A percentile compares a stretch with the other conserved stretches of the same genome.
Conservation (phyloP, 768 basidiomycete genomes). For the Pulveroboletus sp. region DNA sequence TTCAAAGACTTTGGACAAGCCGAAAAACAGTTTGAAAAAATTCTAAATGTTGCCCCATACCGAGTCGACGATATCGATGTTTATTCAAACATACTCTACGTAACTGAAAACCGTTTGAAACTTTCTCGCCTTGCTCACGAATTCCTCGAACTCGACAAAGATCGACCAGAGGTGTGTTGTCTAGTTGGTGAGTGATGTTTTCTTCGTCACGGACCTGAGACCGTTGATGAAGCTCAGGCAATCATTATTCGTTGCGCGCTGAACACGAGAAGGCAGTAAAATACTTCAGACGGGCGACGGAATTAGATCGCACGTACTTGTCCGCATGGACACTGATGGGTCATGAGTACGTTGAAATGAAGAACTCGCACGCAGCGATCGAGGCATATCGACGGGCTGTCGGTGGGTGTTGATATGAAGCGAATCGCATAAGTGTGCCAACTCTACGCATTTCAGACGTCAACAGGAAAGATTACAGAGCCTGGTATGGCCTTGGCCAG, state of each 20-base stretch:
- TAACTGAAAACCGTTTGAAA: slow-evolving; percentile 84
- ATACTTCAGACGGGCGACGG: slow-evolving; percentile 92
- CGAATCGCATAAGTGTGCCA: not conserved
- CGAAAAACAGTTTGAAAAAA: slow-evolving; percentile 78
- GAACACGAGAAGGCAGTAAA: slow-evolving; percentile 96
- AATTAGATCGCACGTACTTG: slow-evolving; percentile 90
- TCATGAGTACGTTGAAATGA: slow-evolving; percentile 98
- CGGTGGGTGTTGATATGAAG: slow-evolving; percentile 48
- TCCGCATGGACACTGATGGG: slow-evolving; percentile 99
- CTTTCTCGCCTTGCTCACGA: slow-evolving; percentile 90
- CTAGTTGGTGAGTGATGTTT: slow-evolving; percentile 67
- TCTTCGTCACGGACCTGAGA: not conserved
- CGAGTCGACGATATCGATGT: slow-evolving; percentile 94
- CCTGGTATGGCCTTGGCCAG: slow-evolving; percentile 98
- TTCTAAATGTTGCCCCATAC: slow-evolving; percentile 77
- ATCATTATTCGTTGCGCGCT: slow-evolving; percentile 88
- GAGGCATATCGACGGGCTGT: slow-evolving; percentile 96
- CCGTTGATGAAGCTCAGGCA: slow-evolving; percentile 54
- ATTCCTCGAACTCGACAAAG: slow-evolving; percentile 83
- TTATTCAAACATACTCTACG: slow-evolving; percentile 95
- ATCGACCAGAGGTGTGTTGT: slow-evolving; percentile 94
- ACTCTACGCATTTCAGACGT: slow-evolving; percentile 56
- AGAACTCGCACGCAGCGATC: slow-evolving; percentile 98
- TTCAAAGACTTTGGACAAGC: slow-evolving; percentile 80
- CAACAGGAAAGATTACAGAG: slow-evolving; percentile 93